These are phyloP conservation scores for Vachellia pachyceras DNA, from an alignment of 306 rosid species.

Conservation along the genomic window DNA sequence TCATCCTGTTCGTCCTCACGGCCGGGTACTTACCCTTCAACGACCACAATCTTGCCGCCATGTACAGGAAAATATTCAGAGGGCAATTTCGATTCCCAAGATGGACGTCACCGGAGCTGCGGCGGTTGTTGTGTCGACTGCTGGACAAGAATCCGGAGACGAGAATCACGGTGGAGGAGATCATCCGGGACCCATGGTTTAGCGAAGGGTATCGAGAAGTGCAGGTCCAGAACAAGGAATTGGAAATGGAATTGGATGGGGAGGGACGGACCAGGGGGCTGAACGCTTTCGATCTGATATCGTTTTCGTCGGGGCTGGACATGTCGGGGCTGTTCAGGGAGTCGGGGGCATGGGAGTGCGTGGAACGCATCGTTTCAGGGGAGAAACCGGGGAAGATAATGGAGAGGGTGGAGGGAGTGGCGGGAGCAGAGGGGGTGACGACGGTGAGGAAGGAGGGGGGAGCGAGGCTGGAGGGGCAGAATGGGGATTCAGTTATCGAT, in stretches of 20 bases:
- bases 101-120: conserved; percentile 61
- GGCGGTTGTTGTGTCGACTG: conserved; percentile 47
- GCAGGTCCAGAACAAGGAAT: conserved; percentile 30
- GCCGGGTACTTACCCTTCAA: conserved; percentile 72
- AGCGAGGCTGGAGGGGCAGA: conserved; percentile 51
- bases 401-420: conserved; percentile 45
- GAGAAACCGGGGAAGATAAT: conserved; percentile 48
- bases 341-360: conserved; percentile 36
- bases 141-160: conserved; percentile 66
- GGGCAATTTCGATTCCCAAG: conserved; percentile 66
- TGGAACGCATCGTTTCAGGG: conserved; percentile 56
- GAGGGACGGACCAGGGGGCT: conserved; percentile 32
- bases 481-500: conserved; percentile 40
- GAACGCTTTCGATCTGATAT: conserved; percentile 73
- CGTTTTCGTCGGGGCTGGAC: conserved; percentile 63
- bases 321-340: conserved; percentile 53
- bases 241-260: neutral
- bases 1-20: conserved; percentile 59
- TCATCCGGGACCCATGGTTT: conserved; percentile 66
- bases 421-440: conserved; percentile 36
- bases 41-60: conserved; percentile 52
- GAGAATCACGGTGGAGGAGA: conserved; percentile 63
- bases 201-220: conserved; percentile 46
- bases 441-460: conserved; percentile 49
- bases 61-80: conserved; percentile 69